These are phyloP conservation scores for Blastomyces emzantsi DNA, from an alignment of 2,329 filamentous ascomycete genomes.

Conservation along the genomic window DNA sequence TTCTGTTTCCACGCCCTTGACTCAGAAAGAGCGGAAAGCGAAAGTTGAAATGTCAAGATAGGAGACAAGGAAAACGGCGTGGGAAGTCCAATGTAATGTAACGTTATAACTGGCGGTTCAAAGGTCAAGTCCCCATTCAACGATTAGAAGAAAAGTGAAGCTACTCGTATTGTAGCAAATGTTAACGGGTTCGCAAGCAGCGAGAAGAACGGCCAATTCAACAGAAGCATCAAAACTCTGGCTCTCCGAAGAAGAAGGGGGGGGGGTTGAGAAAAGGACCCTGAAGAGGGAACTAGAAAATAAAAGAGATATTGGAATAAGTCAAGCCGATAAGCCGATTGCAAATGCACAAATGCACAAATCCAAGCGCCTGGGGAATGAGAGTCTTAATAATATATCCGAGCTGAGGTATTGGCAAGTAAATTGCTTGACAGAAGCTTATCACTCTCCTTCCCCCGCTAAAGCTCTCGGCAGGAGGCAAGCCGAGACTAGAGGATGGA, in stretches of 20 bases:
- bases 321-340: background rate
- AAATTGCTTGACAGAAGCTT: conserved; percentile 8
- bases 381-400: background rate
- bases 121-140: background rate
- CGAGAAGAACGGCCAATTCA: background rate
- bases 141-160: background rate
- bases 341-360: background rate
- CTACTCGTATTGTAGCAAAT: background rate
- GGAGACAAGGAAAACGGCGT: background rate
- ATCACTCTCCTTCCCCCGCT: background rate
- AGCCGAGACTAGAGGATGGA: background rate
- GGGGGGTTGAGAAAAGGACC: background rate
- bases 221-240: background rate
- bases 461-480: background rate
- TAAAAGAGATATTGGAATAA: background rate
- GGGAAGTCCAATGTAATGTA: background rate
- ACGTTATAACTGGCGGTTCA: background rate
- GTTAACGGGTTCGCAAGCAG: background rate
- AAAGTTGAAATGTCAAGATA: background rate
- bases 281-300: background rate
- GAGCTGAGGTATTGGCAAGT: background rate
- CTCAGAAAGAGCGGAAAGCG: background rate
- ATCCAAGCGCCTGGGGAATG: background rate
- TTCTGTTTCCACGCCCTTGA: background rate
- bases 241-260: background rate